Evolutionary conservation across 192 early-diverging fungal species (phyloP).

Genomic region (Podila epicladia): DNA sequence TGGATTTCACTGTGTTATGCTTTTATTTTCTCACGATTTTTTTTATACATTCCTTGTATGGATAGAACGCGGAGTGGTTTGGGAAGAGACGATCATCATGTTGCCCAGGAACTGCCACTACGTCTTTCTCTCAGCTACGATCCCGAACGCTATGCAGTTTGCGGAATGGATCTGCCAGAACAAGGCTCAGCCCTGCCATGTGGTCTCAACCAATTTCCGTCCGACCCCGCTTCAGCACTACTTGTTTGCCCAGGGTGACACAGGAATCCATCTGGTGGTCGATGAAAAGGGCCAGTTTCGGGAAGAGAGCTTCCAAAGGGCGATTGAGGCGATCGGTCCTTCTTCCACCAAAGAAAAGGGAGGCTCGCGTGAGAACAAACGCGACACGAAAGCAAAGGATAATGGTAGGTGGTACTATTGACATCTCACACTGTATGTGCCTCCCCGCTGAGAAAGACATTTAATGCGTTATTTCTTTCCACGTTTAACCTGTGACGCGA

Average conservation of each 20-base stretch:
- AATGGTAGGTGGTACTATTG: neutral
- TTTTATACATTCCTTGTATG: neutral
- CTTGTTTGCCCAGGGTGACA: conserved; percentile 85
- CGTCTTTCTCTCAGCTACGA: conserved; percentile 96
- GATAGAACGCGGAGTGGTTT: conserved; percentile 92
- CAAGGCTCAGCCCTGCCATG: conserved; percentile 93
- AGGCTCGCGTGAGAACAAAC: conserved; percentile 53
- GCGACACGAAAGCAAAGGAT: conserved; percentile 9
- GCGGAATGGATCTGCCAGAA: conserved; percentile 97
- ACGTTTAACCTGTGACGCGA: neutral
- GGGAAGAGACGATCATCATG: conserved; percentile 97
- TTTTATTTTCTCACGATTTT: neutral
- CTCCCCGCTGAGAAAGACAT: neutral
- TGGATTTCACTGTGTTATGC: neutral
- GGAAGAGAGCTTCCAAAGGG: conserved; percentile 94
- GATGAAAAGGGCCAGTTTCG: conserved; percentile 93
- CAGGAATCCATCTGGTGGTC: conserved; percentile 92
- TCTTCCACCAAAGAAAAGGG: conserved; percentile 12
- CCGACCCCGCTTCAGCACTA: conserved; percentile 98
- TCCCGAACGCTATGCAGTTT: conserved; percentile 98
- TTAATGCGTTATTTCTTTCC: neutral
- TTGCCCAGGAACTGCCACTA: conserved; percentile 88
- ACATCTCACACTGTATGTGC: neutral
- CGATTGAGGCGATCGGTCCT: conserved; percentile 72
- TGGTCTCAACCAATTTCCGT: conserved; percentile 95